Percentiles rank a stretch among this genome's conserved stretches.
Conservation (phyloP, 1,284 basidiomycete genomes). For the Ceratobasidium sp. region DNA sequence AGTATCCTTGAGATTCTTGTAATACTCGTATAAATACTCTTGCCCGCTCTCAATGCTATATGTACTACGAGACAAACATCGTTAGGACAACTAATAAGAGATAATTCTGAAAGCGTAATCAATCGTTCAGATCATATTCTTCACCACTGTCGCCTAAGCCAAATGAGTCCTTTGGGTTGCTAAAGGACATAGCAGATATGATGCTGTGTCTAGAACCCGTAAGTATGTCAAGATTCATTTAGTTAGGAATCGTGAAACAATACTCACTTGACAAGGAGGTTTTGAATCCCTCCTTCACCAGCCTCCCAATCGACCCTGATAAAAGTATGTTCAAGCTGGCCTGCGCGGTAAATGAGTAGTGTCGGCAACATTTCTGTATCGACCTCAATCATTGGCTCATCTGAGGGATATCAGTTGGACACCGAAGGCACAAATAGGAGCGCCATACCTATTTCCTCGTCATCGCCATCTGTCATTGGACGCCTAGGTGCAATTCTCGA, state of each 20-base stretch:
- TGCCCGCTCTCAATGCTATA: background rate
- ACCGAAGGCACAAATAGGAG: background rate
- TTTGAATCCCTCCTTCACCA: slow-evolving; percentile 73
- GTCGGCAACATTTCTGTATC: slow-evolving; percentile 88
- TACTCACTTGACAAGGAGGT: slow-evolving; percentile 72
- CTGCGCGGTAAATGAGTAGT: slow-evolving; percentile 82
- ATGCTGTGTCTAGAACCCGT: slow-evolving; percentile 30
- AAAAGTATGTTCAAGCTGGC: slow-evolving; percentile 86
- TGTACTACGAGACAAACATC: background rate
- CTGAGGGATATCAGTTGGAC: slow-evolving; percentile 11
- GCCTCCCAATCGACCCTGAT: slow-evolving; percentile 90
- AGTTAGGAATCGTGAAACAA: background rate
- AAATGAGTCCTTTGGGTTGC: slow-evolving; percentile 4
- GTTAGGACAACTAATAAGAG: no score
- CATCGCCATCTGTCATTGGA: slow-evolving; percentile 52
- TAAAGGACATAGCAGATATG: slow-evolving; percentile 41
- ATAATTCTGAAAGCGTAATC: background rate
- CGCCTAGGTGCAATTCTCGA: slow-evolving; percentile 67
- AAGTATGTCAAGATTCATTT: background rate
- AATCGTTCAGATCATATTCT: slow-evolving; percentile 41
- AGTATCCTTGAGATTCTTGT: background rate
- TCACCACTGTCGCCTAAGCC: slow-evolving; percentile 22
- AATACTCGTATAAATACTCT: background rate
- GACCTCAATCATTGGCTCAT: slow-evolving; percentile 66
- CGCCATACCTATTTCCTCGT: slow-evolving; percentile 28